Evolutionary conservation across 23 red algal species (phyloP).

Genomic region (Gracilaria gracilis): DNA sequence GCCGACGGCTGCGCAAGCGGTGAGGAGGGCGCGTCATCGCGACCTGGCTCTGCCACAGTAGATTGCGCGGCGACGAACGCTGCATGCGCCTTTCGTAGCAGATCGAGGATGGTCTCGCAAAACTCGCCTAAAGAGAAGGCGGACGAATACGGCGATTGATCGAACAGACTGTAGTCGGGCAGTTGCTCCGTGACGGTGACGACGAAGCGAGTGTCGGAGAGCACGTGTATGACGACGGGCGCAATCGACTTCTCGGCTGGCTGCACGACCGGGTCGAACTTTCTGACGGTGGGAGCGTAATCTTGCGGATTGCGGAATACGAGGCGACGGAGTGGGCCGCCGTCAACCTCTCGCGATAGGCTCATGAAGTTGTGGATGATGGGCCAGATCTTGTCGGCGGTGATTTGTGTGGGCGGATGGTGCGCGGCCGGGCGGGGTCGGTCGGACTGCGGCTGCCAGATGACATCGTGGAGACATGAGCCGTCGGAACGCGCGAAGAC

Average conservation of each 20-base stretch:
- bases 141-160: not conserved
- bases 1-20: not conserved
- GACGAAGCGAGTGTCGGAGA: conserved; percentile 24
- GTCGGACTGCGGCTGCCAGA: not conserved
- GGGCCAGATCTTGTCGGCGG: conserved; percentile 51
- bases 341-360: conserved; percentile 58
- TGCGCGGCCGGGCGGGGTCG: not conserved
- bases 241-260: not conserved
- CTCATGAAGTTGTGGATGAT: conserved; percentile 62
- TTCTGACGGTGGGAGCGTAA: conserved; percentile 23
- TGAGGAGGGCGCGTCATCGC: not conserved
- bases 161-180: not conserved
- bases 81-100: conserved; percentile 20
- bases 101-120: conserved; percentile 41
- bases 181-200: conserved; percentile 64
- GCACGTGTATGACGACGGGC: conserved; percentile 50
- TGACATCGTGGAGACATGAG: conserved; percentile 36
- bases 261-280: conserved; percentile 25
- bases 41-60: not conserved
- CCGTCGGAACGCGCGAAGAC: conserved; percentile 57
- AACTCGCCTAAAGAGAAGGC: conserved; percentile 43
- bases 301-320: conserved; percentile 52
- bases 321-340: conserved; percentile 45
- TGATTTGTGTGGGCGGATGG: not conserved
- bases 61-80: conserved; percentile 7